Conservation (phyloP, 2,329 filamentous ascomycete species). For the Penicillium oxalicum region DNA sequence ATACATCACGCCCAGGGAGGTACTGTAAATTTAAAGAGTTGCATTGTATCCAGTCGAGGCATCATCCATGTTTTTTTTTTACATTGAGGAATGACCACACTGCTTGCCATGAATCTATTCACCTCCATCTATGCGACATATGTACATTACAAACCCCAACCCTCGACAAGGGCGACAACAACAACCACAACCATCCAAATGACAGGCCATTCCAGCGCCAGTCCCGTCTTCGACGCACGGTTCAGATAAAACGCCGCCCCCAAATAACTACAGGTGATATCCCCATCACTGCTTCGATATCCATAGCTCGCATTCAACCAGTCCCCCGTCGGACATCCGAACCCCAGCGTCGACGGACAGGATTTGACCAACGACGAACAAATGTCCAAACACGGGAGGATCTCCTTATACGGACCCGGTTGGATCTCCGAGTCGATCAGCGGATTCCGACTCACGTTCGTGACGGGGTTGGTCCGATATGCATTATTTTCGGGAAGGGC, state of each 20-base stretch:
- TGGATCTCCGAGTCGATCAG: constrained; percentile 65
- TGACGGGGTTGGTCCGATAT: constrained; percentile 34
- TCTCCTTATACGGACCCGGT: constrained; percentile 89
- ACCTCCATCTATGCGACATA: neutral
- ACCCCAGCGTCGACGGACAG: constrained; percentile 71
- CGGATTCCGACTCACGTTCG: constrained; percentile 60
- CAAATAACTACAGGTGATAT: constrained; percentile 56
- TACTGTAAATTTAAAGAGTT: no score
- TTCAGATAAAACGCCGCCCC: constrained; percentile 52
- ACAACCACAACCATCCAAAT: constrained; percentile 15
- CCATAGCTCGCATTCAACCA: constrained; percentile 51
- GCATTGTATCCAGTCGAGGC: no score
- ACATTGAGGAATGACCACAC: neutral
- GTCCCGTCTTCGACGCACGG: constrained; percentile 22
- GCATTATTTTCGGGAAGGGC: constrained; percentile 39
- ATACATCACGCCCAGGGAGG: no score
- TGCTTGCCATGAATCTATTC: neutral
- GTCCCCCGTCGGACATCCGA: constrained; percentile 61
- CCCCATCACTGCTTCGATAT: constrained; percentile 29
- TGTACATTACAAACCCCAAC: constrained; percentile 10
- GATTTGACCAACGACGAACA: constrained; percentile 81
- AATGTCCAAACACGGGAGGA: constrained; percentile 79
- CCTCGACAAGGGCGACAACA: constrained; percentile 3
- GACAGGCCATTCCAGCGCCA: constrained; percentile 2
- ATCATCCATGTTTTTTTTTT: no score